A percentile compares a stretch with the other conserved stretches of the same genome.
Evolutionary conservation across 2,329 filamentous ascomycete species (phyloP).

Genomic region (Chaetomium olivaceum): DNA sequence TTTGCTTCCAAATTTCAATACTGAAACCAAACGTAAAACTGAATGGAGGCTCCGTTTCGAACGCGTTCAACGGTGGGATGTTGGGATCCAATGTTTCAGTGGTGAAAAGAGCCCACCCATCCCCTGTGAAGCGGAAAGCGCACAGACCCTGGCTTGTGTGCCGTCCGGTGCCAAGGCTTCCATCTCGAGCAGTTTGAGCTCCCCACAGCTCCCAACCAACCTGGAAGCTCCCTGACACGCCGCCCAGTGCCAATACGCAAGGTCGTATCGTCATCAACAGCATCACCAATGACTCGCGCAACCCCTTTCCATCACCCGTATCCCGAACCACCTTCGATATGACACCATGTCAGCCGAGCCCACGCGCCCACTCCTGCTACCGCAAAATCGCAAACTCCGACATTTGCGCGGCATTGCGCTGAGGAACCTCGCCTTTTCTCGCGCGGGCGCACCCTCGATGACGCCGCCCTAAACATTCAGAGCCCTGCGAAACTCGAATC

Average conservation of each 20-base stretch:
- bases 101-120: not conserved
- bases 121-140: not conserved
- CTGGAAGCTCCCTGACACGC: not conserved
- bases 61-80: too few species aligned
- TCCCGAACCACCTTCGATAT: conserved; percentile 19
- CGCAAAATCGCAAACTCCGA: conserved; percentile 82
- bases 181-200: not conserved
- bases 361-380: conserved; percentile 53
- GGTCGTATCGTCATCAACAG: not conserved
- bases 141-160: not conserved
- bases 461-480: conserved; percentile 71
- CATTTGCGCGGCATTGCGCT: conserved; percentile 85
- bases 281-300: conserved; percentile 3
- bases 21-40: too few species aligned
- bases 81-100: too few species aligned
- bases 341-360: conserved; percentile 38
- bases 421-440: conserved; percentile 76
- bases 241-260: not conserved
- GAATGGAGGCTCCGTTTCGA: too few species aligned
- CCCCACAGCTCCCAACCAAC: not conserved
- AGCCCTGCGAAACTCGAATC: conserved; percentile 65
- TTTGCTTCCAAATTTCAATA: too few species aligned
- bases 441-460: conserved; percentile 68
- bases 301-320: not conserved
- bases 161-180: not conserved